phyloP scores from a whole-genome alignment of 495 filamentous ascomycete species.

The Hypoxylon cercidicola region DNA sequence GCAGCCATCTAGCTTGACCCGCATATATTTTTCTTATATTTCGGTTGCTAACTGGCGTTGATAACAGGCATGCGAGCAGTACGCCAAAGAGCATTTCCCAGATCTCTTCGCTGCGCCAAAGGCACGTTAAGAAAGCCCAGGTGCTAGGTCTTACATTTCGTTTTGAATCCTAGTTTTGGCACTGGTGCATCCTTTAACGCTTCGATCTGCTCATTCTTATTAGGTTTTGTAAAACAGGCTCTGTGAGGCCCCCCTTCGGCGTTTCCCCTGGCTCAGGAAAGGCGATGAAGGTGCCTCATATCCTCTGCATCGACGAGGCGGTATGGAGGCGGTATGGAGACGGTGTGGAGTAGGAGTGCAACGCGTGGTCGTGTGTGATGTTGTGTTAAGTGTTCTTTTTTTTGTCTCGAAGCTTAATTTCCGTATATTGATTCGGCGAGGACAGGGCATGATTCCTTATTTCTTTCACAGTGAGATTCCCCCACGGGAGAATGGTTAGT shows the following conservation, averaged over 20 bases:
- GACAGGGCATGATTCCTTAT: constrained; percentile 17
- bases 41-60: constrained; percentile 17
- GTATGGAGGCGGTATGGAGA: no score
- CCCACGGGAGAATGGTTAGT: constrained; percentile 38
- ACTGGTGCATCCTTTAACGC: constrained; percentile 15
- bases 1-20: constrained; percentile 14
- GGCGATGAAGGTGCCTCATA: constrained; percentile 3
- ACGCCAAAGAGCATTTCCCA: constrained; percentile 95
- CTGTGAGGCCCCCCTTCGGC: constrained; percentile 12
- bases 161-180: constrained; percentile 24
- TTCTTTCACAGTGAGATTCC: constrained; percentile 38
- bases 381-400: constrained; percentile 6
- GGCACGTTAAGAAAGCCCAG: constrained; percentile 37
- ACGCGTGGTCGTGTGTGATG: constrained; percentile 2
- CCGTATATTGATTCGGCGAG: constrained; percentile 37
- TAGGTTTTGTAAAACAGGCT: constrained; percentile 39
- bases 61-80: constrained; percentile 91
- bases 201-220: constrained; percentile 37
- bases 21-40: not conserved
- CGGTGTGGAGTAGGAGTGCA: no score
- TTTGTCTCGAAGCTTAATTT: constrained; percentile 14
- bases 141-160: constrained; percentile 15
- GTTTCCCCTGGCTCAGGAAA: constrained; percentile 2
- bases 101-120: constrained; percentile 47
- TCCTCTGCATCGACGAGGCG: constrained; percentile 11